Evolutionary conservation across 31 red algal species (phyloP).

Genomic region (Asparagopsis taxiformis): DNA sequence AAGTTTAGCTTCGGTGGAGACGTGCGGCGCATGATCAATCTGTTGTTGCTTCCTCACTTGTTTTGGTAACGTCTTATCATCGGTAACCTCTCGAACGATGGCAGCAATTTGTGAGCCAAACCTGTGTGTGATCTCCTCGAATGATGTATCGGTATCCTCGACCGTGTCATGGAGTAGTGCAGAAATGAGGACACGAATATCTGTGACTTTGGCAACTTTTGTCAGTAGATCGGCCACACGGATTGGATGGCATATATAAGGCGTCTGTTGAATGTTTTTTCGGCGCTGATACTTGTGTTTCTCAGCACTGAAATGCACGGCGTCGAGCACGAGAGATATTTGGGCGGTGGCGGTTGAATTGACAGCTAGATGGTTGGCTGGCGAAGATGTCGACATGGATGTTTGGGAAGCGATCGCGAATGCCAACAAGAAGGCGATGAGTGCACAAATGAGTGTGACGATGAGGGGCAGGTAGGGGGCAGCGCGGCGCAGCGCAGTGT

Average conservation of each 20-base stretch:
- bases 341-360: too few relatives aligned
- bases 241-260: slow-evolving; percentile 87
- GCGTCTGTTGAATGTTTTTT: slow-evolving; percentile 41
- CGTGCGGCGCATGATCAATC: slow-evolving; percentile 28
- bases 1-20: slow-evolving; percentile 38
- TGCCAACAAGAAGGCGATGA: too few relatives aligned
- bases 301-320: slow-evolving; percentile 54
- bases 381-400: too few relatives aligned
- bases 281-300: slow-evolving; percentile 72
- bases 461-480: too few relatives aligned
- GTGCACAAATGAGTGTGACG: too few relatives aligned
- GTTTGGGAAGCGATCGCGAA: too few relatives aligned
- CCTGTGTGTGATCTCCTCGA: slow-evolving; percentile 48
- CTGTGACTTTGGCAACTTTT: slow-evolving; percentile 48
- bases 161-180: slow-evolving; percentile 93
- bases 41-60: slow-evolving; percentile 54
- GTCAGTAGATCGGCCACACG: slow-evolving; percentile 69
- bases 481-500: too few relatives aligned
- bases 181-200: slow-evolving; percentile 63
- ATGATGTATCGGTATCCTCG: slow-evolving; percentile 85
- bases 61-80: slow-evolving; percentile 58
- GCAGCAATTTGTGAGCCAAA: slow-evolving; percentile 74
- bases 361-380: too few relatives aligned
- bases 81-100: slow-evolving; percentile 66
- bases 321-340: too few relatives aligned